A percentile compares a stretch with the other conserved stretches of the same genome.
phyloP scores from a whole-genome alignment of 352 stramenopile genomes.

The Thalassiosira exigua region DNA sequence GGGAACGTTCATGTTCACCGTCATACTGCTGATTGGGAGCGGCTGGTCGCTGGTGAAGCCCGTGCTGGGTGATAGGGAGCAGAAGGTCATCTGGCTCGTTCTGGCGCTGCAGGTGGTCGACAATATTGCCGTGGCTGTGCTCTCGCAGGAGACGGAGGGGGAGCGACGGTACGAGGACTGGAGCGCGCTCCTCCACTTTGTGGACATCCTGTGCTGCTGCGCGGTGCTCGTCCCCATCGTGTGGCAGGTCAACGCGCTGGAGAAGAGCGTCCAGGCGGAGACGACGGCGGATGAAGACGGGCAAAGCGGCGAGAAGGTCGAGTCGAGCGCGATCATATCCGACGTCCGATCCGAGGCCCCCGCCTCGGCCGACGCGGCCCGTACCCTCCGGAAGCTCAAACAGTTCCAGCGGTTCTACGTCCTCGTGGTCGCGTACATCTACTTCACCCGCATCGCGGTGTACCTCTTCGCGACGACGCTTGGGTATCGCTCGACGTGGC shows the following conservation, averaged over 20 bases:
- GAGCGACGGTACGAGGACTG: constrained; percentile 83
- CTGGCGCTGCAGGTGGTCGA: constrained; percentile 92
- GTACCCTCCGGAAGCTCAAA: constrained; percentile 91
- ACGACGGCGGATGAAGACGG: constrained; percentile 31
- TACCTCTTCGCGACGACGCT: constrained; percentile 92
- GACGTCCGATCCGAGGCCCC: constrained; percentile 55
- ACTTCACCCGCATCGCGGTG: constrained; percentile 96
- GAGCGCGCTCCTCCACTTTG: constrained; percentile 92
- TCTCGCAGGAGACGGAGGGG: constrained; percentile 75
- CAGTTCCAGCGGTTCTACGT: constrained; percentile 97
- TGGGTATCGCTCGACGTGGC: constrained; percentile 88
- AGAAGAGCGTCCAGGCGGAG: constrained; percentile 83
- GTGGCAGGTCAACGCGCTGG: constrained; percentile 87
- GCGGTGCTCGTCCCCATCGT: constrained; percentile 96
- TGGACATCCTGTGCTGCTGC: constrained; percentile 97
- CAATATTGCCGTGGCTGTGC: constrained; percentile 90
- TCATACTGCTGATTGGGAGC: constrained; percentile 96
- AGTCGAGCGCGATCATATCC: constrained; percentile 40
- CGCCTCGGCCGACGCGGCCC: constrained; percentile 46
- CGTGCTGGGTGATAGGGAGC: constrained; percentile 92
- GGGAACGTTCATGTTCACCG: constrained; percentile 95
- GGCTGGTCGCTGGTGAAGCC: constrained; percentile 97
- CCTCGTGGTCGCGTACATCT: constrained; percentile 96
- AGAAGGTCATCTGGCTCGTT: constrained; percentile 93
- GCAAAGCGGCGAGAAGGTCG: constrained; percentile 26